Conservation (phyloP, 805 yeast genomes). For the Metschnikowia koreensis region DNA sequence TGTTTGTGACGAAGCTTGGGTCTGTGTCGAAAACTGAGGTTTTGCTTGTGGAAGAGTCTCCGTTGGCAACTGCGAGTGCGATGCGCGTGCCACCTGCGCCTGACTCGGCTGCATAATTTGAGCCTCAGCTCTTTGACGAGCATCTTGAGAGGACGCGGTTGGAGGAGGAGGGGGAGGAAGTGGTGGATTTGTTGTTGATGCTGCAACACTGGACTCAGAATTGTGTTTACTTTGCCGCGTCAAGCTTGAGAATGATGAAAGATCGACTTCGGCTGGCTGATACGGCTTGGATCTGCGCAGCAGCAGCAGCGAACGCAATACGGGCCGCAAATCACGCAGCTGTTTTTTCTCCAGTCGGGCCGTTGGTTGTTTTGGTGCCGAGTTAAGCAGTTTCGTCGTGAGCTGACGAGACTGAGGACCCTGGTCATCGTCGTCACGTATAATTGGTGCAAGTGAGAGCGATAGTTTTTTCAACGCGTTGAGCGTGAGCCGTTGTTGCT, state of each 20-base stretch:
- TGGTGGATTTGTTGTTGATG: not conserved
- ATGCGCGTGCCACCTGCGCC: constrained; percentile 6
- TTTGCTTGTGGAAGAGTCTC: not conserved
- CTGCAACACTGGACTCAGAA: not conserved
- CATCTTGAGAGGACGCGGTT: not conserved
- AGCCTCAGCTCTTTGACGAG: not conserved
- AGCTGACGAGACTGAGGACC: constrained; percentile 14
- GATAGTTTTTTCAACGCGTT: constrained; percentile 44
- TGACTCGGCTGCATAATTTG: constrained; percentile 8
- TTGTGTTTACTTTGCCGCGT: constrained; percentile 36
- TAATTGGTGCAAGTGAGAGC: constrained; percentile 40
- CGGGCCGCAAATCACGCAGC: constrained; percentile 2
- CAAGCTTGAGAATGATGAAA: constrained; percentile 42
- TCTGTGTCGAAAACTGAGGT: not conserved
- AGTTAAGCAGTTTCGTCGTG: constrained; percentile 13
- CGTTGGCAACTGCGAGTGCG: constrained; percentile 1
- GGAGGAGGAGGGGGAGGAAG: not conserved
- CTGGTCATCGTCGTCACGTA: constrained; percentile 26
- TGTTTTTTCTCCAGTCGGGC: not conserved
- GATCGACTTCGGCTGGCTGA: constrained; percentile 47
- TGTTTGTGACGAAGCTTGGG: not conserved
- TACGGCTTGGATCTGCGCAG: constrained; percentile 30
- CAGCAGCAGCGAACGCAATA: not conserved
- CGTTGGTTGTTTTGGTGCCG: not conserved
- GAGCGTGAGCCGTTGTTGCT: constrained; percentile 42